Evolutionary conservation across 1,284 basidiomycete species (phyloP).

Genomic region (Kalmanozyma brasiliensis): DNA sequence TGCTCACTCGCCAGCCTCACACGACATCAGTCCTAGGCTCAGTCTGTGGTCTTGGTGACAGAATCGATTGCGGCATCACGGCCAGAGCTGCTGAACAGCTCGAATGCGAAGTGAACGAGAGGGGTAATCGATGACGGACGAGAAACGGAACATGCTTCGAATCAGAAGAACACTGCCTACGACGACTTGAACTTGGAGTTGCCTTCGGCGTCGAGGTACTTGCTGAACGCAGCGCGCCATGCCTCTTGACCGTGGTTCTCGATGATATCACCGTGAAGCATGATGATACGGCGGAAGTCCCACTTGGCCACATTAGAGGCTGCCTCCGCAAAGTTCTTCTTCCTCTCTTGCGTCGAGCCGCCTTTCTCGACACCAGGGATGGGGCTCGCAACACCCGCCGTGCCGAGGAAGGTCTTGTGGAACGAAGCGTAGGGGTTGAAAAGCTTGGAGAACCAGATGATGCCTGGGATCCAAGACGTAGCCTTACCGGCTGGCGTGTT

Average conservation of each 20-base stretch:
- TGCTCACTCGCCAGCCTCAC: background rate
- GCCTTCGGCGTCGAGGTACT: slow-evolving; percentile 48
- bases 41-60: no score
- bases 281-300: slow-evolving; percentile 90
- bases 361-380: slow-evolving; percentile 45
- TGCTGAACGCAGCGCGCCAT: slow-evolving; percentile 71
- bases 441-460: slow-evolving; percentile 43
- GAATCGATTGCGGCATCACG: no score
- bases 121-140: background rate
- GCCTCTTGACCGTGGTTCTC: slow-evolving; percentile 78
- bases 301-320: slow-evolving; percentile 78
- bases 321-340: slow-evolving; percentile 68
- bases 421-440: slow-evolving; percentile 40
- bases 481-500: slow-evolving; percentile 39
- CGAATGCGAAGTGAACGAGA: background rate
- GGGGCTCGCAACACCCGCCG: slow-evolving; percentile 29
- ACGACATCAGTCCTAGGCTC: slow-evolving; percentile 8
- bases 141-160: background rate
- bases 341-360: slow-evolving; percentile 66
- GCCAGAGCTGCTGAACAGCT: background rate
- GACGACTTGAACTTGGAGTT: slow-evolving; percentile 43
- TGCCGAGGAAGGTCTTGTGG: slow-evolving; percentile 51
- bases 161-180: background rate
- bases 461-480: slow-evolving; percentile 54
- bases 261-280: slow-evolving; percentile 91